Conservation (phyloP, 495 filamentous ascomycete species). For the Penicillium verhagenii region DNA sequence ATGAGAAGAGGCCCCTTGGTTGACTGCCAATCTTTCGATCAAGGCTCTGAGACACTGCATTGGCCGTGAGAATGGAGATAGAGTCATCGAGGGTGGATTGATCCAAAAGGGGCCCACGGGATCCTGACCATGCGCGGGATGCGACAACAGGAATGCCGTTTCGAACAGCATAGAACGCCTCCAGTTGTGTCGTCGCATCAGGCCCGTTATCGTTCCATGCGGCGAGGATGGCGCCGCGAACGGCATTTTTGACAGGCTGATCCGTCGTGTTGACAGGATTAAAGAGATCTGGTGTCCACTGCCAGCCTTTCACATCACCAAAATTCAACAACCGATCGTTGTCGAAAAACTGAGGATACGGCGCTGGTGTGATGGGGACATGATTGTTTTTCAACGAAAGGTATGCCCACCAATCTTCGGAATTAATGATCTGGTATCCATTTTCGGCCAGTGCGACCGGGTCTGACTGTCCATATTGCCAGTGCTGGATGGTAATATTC, state of each 20-base stretch:
- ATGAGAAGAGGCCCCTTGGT: slow-evolving; percentile 1
- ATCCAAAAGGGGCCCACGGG: slow-evolving; percentile 33
- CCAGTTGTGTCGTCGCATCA: slow-evolving; percentile 55
- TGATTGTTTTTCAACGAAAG: slow-evolving; percentile 56
- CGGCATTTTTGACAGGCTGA: slow-evolving; percentile 27
- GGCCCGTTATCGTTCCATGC: slow-evolving; percentile 59
- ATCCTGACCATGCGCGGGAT: slow-evolving; percentile 45
- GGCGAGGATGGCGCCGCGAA: slow-evolving; percentile 51
- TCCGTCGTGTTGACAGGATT: slow-evolving; percentile 45
- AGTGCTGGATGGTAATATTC: slow-evolving; percentile 53
- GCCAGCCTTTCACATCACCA: slow-evolving; percentile 38
- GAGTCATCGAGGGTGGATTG: slow-evolving; percentile 22
- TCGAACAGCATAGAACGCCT: slow-evolving; percentile 53
- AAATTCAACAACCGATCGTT: slow-evolving; percentile 48
- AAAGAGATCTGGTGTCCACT: slow-evolving; percentile 51
- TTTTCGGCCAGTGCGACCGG: slow-evolving; percentile 39
- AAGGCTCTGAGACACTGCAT: slow-evolving; percentile 49
- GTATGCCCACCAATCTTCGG: slow-evolving; percentile 58
- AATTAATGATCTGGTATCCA: slow-evolving; percentile 51
- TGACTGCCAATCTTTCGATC: slow-evolving; percentile 32
- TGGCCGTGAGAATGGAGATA: slow-evolving; percentile 36
- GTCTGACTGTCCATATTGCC: slow-evolving; percentile 58
- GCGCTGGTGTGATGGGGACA: slow-evolving; percentile 50
- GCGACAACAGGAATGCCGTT: slow-evolving; percentile 50
- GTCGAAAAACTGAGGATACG: slow-evolving; percentile 55